Conservation (phyloP, 2,329 filamentous ascomycete species). For the Hymenoscyphus infarciens region DNA sequence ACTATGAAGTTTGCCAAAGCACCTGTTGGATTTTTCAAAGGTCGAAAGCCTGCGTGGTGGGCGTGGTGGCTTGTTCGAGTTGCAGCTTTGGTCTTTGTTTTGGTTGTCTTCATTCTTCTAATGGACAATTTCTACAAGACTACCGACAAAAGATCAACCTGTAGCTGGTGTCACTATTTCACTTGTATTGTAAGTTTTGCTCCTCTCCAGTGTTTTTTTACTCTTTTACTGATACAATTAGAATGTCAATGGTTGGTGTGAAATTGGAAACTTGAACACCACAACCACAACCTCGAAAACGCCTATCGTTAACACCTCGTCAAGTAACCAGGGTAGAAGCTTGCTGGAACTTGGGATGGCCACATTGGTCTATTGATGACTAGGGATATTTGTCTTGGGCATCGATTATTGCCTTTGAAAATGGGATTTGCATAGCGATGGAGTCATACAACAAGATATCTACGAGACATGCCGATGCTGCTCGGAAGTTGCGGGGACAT, state of each 20-base stretch:
- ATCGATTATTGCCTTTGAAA: background rate
- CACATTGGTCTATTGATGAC: background rate
- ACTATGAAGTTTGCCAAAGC: constrained; percentile 51
- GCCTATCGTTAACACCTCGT: background rate
- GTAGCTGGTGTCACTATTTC: constrained; percentile 91
- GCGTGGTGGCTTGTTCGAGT: constrained; percentile 89
- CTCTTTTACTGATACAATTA: constrained; percentile 49
- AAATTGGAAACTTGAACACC: constrained; percentile 36
- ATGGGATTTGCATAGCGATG: constrained; percentile 25
- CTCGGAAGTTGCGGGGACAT: background rate
- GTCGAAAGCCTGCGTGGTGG: constrained; percentile 93
- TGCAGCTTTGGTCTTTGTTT: constrained; percentile 71
- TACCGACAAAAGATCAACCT: constrained; percentile 63
- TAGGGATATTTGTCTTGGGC: background rate
- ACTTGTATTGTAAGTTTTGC: constrained; percentile 76
- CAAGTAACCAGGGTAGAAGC: no score
- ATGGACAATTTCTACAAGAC: constrained; percentile 79
- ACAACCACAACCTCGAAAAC: constrained; percentile 14
- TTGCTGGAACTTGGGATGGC: background rate
- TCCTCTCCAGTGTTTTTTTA: constrained; percentile 48
- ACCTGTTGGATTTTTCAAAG: constrained; percentile 80
- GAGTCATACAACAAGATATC: constrained; percentile 19
- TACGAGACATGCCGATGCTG: background rate
- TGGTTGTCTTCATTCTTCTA: constrained; percentile 82
- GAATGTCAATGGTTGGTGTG: constrained; percentile 67